Base-by-base conservation (phyloP, 768 basidiomycete species). In the Pisolithus albus region DNA sequence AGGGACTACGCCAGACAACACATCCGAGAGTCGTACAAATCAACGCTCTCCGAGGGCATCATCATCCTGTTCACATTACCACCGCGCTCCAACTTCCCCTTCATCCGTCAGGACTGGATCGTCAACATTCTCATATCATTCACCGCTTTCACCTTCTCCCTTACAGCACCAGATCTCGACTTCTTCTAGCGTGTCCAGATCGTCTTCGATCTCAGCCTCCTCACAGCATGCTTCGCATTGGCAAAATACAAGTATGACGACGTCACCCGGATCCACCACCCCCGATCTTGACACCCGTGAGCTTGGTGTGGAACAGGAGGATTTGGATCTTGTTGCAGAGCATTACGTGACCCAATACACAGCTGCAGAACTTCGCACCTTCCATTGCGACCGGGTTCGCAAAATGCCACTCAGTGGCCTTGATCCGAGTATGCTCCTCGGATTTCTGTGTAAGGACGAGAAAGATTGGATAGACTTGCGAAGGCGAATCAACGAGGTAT, bases 401-500 rank as follows among this genome's bases (percentile, higher is more conserved):
- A 97, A 95, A 80, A 95, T 98, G 89, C 86, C 86, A 0, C 69
- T 98, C 34, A 81, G 82, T 38, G 88, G 86, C 26, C 72, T 99
- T 50, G 96, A 98, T 66, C 96, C 95, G 21, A 96, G 92, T 59
- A 97, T 99, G 96, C 73, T 99, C 7, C 78, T 98, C 53, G 94
- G 94, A 10, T 98, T 99, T 64, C 63, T 97, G 57, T 85, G 86
- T 64, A 80, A 79, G 59, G 82, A 89, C 61, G 86, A 91, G 69
- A 72, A 64, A 16, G 95, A 98, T 49, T 98, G 92, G 88, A 66
- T 75, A 15, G 92, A 97, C 68, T 79, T 97, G 50, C 76, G 82
- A 56, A 72, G 67, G 52, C 74, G 91, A 47, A 83, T 91, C 34
- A 75, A 71, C 2, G 84, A 88, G 69, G 92, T 95, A 47, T 68